Evolutionary conservation across 2,329 filamentous ascomycete species (phyloP), one percentile per base, ranked within the genome.

Genomic region (Remersonia thermophila): DNA sequence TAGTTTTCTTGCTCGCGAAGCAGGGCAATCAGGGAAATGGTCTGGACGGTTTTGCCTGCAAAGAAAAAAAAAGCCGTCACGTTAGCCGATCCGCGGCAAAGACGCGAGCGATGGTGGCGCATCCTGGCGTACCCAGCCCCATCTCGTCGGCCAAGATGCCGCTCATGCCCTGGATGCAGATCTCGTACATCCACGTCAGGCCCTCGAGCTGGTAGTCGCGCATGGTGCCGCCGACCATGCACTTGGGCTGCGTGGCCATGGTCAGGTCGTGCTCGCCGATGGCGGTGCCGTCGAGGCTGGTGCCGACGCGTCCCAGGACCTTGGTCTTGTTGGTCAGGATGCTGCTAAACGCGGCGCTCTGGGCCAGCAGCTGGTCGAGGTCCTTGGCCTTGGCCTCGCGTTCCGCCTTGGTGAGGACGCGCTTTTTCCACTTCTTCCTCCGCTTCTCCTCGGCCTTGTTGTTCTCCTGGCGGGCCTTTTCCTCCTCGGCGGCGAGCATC

Each of bases 121-220:
- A n/a, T n/a, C n/a, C n/a, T n/a, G n/a, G n/a, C 65, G 40, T 51
- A 72, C 73, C 73, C 5, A 94, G 60, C 0, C 87, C 87, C 87
- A 95, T 95, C 56, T 95, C 87, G 49, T 95, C 87, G 0, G 87
- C 87, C 23, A 95, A 57, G 39, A 94, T 94, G 1, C 87, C 87
- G 46, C 85, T 93, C 56, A 95, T 73, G 9, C 87, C 87, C 51
- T 94, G 91, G 2, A 68, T 59, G 38, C 70, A 73, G 36, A 76
- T 72, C 65, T 94, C 85, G 49, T 82, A 93, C 65, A 98, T 79
- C 91, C 91, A 98, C 1, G 93, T 93, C 1, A 98, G 59, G 0
- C 91, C 91, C 54, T 96, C 89, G 0, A 98, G 63, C 50, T 98
- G 91, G 53, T 98, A 98, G 43, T 83, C 81, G 13, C 87, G 71